phyloP scores from a whole-genome alignment of 441 rosid species.

The Populus trichocarpa region DNA sequence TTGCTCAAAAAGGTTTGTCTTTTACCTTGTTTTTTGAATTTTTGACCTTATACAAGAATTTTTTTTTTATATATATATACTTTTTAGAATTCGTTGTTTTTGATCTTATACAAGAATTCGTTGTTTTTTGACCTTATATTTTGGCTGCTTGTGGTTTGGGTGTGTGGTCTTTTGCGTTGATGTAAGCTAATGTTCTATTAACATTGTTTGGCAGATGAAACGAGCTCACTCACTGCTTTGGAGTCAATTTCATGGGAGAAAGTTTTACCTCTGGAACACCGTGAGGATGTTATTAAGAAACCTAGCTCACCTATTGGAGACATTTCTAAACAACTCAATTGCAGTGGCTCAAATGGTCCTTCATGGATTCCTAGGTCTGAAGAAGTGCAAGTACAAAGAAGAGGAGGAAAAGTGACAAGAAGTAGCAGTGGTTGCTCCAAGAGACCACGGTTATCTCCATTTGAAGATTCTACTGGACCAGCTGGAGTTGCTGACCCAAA shows the following conservation, averaged over 20 bases:
- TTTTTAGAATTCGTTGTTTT: not conserved
- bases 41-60: not conserved
- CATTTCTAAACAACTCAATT: slow-evolving; percentile 35
- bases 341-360: slow-evolving; percentile 22
- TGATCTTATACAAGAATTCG: no score
- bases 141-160: not conserved
- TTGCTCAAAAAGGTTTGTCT: slow-evolving; percentile 12
- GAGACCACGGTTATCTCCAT: slow-evolving; percentile 45
- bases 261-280: slow-evolving; percentile 38
- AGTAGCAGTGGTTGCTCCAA: slow-evolving; percentile 49
- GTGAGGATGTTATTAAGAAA: slow-evolving; percentile 32
- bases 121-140: no score
- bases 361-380: slow-evolving; percentile 36
- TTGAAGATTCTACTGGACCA: slow-evolving; percentile 37
- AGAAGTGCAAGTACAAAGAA: slow-evolving; percentile 43
- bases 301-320: slow-evolving; percentile 34
- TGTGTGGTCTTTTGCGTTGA: not conserved
- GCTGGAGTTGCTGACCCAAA: slow-evolving; percentile 39
- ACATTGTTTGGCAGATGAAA: slow-evolving; percentile 16
- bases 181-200: not conserved
- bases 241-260: slow-evolving; percentile 40
- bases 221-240: slow-evolving; percentile 29
- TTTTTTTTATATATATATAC: no score
- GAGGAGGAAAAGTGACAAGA: slow-evolving; percentile 49
- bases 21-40: not conserved